These are phyloP conservation scores for Ananas comosus DNA, from an alignment of 176 grass and related monocot genomes.

Conservation along the genomic window DNA sequence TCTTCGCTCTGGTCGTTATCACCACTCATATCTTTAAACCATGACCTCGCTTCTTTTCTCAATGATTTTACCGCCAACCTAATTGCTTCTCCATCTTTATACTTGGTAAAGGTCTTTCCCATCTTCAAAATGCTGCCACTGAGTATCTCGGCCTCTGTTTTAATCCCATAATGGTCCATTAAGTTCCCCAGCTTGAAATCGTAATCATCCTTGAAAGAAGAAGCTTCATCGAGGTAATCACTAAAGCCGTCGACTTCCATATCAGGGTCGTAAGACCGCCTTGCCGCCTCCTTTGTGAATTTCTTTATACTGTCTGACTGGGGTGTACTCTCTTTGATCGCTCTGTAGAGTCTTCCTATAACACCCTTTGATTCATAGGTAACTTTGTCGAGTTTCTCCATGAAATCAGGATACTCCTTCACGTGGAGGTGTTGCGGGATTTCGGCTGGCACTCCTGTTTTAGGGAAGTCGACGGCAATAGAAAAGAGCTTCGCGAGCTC, in stretches of 20 bases:
- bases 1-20: constrained; percentile 16
- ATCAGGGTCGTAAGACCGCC: constrained; percentile 55
- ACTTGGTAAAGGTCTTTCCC: constrained; percentile 72
- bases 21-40: constrained; percentile 45
- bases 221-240: constrained; percentile 41
- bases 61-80: constrained; percentile 49
- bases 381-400: constrained; percentile 67
- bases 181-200: constrained; percentile 84
- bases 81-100: constrained; percentile 64
- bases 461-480: constrained; percentile 86
- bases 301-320: constrained; percentile 16
- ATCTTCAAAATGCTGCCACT: constrained; percentile 79
- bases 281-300: constrained; percentile 61
- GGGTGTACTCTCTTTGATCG: constrained; percentile 57
- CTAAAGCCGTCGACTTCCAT: constrained; percentile 64
- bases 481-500: constrained; percentile 66
- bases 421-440: constrained; percentile 50
- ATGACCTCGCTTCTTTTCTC: constrained; percentile 72
- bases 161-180: constrained; percentile 87
- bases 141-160: constrained; percentile 81
- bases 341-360: constrained; percentile 76
- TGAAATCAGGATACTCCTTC: constrained; percentile 90
- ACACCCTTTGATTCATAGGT: constrained; percentile 60
- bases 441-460: constrained; percentile 66
- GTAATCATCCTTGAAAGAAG: constrained; percentile 57